These are phyloP conservation scores for Emergomyces africanus DNA, from an alignment of 2,329 filamentous ascomycete genomes.

Conservation along the genomic window DNA sequence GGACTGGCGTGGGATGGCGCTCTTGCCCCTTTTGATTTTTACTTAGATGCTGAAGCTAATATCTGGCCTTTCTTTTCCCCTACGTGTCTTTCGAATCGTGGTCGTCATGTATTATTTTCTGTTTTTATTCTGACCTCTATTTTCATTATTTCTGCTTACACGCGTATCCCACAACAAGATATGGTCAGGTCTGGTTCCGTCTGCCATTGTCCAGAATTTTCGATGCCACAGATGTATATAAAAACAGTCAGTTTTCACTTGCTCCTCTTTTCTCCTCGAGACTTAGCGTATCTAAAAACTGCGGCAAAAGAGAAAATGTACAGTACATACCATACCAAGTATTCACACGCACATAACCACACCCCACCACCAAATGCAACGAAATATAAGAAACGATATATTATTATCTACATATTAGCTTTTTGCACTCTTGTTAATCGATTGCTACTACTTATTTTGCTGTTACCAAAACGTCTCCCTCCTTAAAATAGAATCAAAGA, in stretches of 20 bases:
- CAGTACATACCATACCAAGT: no score
- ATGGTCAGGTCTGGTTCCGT: neutral
- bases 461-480: neutral
- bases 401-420: neutral
- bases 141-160: neutral
- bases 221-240: neutral
- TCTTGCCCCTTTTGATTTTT: neutral
- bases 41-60: neutral
- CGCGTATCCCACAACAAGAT: neutral
- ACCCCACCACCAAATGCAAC: neutral
- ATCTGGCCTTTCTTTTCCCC: neutral
- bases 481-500: no score
- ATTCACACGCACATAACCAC: neutral
- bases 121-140: neutral
- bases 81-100: neutral
- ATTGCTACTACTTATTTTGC: neutral
- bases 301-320: no score
- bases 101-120: neutral
- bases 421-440: neutral
- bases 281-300: neutral
- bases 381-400: neutral
- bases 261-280: no score
- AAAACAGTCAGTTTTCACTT: neutral
- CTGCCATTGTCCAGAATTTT: neutral
- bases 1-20: neutral